Conservation (phyloP, 176 grass and related monocot genomes). For the Carex cristatella region DNA sequence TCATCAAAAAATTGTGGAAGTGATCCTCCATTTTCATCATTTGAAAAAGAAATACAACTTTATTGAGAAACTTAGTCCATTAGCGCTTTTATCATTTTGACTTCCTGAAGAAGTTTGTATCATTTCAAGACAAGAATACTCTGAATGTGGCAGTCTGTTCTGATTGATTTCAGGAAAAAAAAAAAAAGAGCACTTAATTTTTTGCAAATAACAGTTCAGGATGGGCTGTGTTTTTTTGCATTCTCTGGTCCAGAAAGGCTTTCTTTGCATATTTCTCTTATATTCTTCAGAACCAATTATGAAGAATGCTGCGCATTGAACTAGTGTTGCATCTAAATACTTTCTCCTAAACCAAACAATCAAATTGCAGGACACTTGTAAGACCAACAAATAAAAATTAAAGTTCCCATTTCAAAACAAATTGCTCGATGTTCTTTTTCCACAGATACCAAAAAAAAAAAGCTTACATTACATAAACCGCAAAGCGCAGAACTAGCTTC, state of each 20-base stretch:
- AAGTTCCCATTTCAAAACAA: not conserved
- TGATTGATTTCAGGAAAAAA: not conserved
- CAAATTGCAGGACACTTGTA: not conserved
- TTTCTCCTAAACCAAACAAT: not conserved
- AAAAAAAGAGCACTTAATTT: too few relatives aligned
- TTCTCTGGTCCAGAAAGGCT: not conserved
- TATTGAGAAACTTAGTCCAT: not conserved
- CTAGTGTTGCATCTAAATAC: not conserved
- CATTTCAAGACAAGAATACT: not conserved
- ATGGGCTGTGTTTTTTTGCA: not conserved
- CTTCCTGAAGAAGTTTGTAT: not conserved
- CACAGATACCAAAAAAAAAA: not conserved
- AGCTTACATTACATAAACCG: slow-evolving; percentile 81
- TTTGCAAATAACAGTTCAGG: not conserved
- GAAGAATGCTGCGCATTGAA: not conserved
- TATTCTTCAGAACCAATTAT: not conserved
- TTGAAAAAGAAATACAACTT: not conserved
- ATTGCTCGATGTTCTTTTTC: not conserved
- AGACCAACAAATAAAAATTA: not conserved
- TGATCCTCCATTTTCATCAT: not conserved
- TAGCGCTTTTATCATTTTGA: not conserved
- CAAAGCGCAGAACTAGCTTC: slow-evolving; percentile 82
- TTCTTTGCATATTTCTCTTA: not conserved
- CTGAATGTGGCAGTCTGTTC: not conserved
- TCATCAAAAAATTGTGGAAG: not conserved